Percentiles rank a stretch among this genome's conserved stretches.
Conservation (phyloP, 345 rosid species). For the Lenwebbia sp. region DNA sequence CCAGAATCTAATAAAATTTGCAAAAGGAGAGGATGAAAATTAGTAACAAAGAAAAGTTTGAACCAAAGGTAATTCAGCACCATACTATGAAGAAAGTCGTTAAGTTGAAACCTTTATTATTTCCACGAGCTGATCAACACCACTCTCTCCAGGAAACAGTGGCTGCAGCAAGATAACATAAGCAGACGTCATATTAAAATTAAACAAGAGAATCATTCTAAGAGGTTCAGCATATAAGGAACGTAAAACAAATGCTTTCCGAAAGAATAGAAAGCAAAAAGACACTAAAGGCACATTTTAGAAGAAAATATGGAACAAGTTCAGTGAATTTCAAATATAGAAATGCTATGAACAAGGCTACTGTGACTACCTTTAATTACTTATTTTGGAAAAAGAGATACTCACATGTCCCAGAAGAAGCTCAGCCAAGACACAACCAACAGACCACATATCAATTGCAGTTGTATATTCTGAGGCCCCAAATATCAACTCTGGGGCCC, state of each 20-base stretch:
- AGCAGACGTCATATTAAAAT: background rate
- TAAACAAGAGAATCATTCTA: background rate
- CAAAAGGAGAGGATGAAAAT: background rate
- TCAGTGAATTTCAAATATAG: background rate
- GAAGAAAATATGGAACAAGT: background rate
- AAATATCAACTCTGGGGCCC: slow-evolving; percentile 99
- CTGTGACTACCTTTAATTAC: background rate
- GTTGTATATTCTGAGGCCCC: slow-evolving; percentile 93
- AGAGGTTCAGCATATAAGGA: background rate
- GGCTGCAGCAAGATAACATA: slow-evolving; percentile 48
- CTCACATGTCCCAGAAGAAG: slow-evolving; percentile 87
- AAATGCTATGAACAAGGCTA: background rate
- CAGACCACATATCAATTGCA: slow-evolving; percentile 99
- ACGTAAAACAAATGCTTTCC: background rate
- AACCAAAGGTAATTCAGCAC: background rate
- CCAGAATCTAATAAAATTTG: slow-evolving; percentile 47
- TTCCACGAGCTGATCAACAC: slow-evolving; percentile 95
- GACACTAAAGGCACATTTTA: background rate
- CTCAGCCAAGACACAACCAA: slow-evolving; percentile 93
- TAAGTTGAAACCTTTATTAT: slow-evolving; percentile 66
- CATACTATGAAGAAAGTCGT: background rate
- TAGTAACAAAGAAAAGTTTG: background rate
- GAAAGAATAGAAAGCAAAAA: background rate
- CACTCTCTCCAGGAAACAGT: slow-evolving; percentile 93
- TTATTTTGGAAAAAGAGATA: background rate